Evolutionary conservation across 2,329 filamentous ascomycete species (phyloP).

Genomic region (Calonectria henricotiae): DNA sequence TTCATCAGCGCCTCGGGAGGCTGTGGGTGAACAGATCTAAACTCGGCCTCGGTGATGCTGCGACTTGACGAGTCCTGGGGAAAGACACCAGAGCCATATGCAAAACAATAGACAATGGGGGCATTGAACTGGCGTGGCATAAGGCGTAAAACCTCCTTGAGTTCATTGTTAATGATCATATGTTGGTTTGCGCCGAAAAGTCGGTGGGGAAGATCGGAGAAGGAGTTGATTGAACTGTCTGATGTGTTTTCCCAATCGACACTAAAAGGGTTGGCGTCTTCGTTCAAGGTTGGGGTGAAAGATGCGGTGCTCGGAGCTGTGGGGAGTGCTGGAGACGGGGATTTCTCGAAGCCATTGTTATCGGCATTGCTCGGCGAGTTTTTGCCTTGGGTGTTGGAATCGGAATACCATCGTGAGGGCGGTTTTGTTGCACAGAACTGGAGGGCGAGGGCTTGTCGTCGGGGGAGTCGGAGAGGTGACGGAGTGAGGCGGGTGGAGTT

Average conservation of each 20-base stretch:
- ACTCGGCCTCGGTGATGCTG: constrained; percentile 70
- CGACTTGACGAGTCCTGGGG: constrained; percentile 77
- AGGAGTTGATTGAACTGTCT: constrained; percentile 62
- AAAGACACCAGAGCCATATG: constrained; percentile 97
- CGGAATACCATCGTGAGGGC: constrained; percentile 46
- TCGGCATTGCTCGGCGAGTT: constrained; percentile 32
- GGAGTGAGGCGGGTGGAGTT: constrained; percentile 35
- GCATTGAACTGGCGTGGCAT: constrained; percentile 94
- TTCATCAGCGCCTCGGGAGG: constrained; percentile 86
- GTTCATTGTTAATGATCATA: constrained; percentile 95
- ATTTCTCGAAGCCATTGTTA: constrained; percentile 35
- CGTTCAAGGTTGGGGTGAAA: constrained; percentile 49
- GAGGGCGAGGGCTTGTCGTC: constrained; percentile 30
- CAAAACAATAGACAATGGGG: constrained; percentile 96
- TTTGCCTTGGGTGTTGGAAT: constrained; percentile 35
- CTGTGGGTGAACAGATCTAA: constrained; percentile 82
- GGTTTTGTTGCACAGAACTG: constrained; percentile 5
- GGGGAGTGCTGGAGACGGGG: constrained; percentile 32
- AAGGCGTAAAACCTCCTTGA: constrained; percentile 90
- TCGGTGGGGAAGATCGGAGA: constrained; percentile 64
- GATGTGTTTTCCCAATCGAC: constrained; percentile 64
- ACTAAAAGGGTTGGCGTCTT: constrained; percentile 58
- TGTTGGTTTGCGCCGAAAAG: constrained; percentile 95
- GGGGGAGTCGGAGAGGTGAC: constrained; percentile 31
- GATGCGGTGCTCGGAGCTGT: constrained; percentile 40